Evolutionary conservation across 139 green algal species (phyloP).

Genomic region (Chlamydomonas eustigma): DNA sequence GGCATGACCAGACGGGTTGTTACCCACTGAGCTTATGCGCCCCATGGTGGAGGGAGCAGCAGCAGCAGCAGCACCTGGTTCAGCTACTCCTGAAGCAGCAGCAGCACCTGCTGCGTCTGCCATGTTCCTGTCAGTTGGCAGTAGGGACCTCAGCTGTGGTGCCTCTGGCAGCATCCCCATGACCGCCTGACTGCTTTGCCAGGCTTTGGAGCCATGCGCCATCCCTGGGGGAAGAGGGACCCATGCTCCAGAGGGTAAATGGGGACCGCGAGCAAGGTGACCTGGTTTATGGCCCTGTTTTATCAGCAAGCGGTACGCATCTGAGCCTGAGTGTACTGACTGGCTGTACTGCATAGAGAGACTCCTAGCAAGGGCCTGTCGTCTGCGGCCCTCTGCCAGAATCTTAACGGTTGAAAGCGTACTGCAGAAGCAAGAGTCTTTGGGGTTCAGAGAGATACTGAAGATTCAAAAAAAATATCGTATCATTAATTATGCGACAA

Average conservation of each 20-base stretch:
- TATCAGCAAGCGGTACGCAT: not conserved
- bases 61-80: too few relatives aligned
- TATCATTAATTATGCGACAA: too few relatives aligned
- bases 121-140: not conserved
- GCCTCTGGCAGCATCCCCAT: not conserved
- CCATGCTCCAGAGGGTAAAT: not conserved
- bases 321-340: not conserved
- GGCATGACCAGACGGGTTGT: constrained; percentile 25
- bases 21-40: too few relatives aligned
- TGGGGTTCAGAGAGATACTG: too few relatives aligned
- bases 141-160: not conserved
- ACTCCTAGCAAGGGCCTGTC: not conserved
- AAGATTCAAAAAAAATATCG: too few relatives aligned
- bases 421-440: too few relatives aligned
- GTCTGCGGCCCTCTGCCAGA: not conserved
- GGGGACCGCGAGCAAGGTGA: too few relatives aligned
- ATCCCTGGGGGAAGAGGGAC: not conserved
- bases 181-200: not conserved
- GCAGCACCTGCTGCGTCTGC: not conserved
- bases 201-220: not conserved
- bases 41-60: not conserved
- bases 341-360: not conserved
- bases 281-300: too few relatives aligned
- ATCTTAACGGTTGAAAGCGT: not conserved
- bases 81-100: not conserved